These are phyloP conservation scores for Candida ovalis DNA, from an alignment of 805 yeast species.

Conservation along the genomic window DNA sequence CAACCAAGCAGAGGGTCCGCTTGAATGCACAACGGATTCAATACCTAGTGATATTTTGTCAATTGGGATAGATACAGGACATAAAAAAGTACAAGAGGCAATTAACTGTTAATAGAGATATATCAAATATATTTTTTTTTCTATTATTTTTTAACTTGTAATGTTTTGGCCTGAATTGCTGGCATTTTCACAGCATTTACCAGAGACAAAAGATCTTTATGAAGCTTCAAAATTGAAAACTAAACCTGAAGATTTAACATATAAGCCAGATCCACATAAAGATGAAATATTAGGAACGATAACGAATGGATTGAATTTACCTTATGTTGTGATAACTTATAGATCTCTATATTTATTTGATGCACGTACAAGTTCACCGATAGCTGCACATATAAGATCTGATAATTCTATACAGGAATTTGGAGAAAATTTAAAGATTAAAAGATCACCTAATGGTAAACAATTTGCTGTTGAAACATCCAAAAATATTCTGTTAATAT, in stretches of 20 bases:
- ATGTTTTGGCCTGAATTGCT: slow-evolving; percentile 34
- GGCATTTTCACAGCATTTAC: slow-evolving; percentile 20
- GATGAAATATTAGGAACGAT: slow-evolving; percentile 33
- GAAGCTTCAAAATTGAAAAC: slow-evolving; percentile 9
- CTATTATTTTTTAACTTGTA: background rate
- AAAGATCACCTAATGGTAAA: slow-evolving; percentile 34
- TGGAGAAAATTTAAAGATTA: slow-evolving; percentile 42
- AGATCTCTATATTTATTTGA: slow-evolving; percentile 38
- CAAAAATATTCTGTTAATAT: slow-evolving; percentile 38
- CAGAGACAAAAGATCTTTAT: slow-evolving; percentile 22
- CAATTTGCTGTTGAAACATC: slow-evolving; percentile 40
- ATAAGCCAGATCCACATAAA: slow-evolving; percentile 24
- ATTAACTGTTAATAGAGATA: too few species aligned
- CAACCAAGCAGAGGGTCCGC: too few species aligned
- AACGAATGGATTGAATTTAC: slow-evolving; percentile 17
- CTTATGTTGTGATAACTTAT: slow-evolving; percentile 34
- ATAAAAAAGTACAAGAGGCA: background rate
- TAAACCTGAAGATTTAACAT: slow-evolving; percentile 6
- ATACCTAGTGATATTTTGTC: too few species aligned
- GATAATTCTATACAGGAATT: slow-evolving; percentile 39
- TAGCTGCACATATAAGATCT: slow-evolving; percentile 45
- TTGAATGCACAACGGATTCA: too few species aligned
- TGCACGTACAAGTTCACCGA: slow-evolving; percentile 41
- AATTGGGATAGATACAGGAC: too few species aligned
- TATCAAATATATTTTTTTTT: too few species aligned